A percentile compares a stretch with the other conserved stretches of the same genome.
Evolutionary conservation across 805 yeast species (phyloP).

Genomic region (Lachancea kluyveri): DNA sequence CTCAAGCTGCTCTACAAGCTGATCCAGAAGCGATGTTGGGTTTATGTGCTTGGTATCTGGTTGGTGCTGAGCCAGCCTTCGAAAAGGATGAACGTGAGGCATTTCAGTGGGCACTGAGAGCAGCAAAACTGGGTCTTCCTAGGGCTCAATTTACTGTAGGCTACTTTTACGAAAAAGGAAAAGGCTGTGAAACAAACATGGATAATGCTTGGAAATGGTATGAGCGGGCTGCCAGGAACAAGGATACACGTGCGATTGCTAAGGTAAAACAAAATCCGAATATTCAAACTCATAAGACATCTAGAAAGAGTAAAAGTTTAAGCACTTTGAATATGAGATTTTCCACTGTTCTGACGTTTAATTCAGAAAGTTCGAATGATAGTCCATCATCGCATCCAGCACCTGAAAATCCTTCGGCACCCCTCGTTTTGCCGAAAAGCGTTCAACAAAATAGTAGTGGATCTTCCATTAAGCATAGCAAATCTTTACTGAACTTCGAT

Average conservation of each 20-base stretch:
- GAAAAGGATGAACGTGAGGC: constrained; percentile 78
- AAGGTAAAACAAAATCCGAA: too few relatives aligned
- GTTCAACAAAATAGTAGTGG: too few relatives aligned
- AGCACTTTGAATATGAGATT: constrained; percentile 1
- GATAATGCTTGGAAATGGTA: constrained; percentile 69
- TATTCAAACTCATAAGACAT: too few relatives aligned
- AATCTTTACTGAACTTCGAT: too few relatives aligned
- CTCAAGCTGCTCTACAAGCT: constrained; percentile 83
- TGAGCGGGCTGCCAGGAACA: constrained; percentile 59
- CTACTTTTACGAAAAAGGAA: constrained; percentile 78
- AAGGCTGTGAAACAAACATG: constrained; percentile 65
- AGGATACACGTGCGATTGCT: constrained; percentile 44
- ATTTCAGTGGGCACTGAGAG: constrained; percentile 87
- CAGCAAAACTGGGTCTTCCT: constrained; percentile 67
- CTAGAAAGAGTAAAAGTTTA: constrained; percentile 1
- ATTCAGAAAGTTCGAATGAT: too few relatives aligned
- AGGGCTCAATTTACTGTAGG: constrained; percentile 86
- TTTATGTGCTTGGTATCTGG: constrained; percentile 93
- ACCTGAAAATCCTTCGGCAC: too few relatives aligned
- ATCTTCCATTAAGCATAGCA: too few relatives aligned
- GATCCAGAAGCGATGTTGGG: constrained; percentile 89
- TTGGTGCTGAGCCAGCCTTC: constrained; percentile 82
- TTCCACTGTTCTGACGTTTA: too few relatives aligned
- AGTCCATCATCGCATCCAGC: too few relatives aligned
- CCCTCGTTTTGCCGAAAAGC: too few relatives aligned